Evolutionary conservation across 1,284 basidiomycete species (phyloP), one percentile per base, ranked within the genome.

Genomic region (Pseudozyma sp.): DNA sequence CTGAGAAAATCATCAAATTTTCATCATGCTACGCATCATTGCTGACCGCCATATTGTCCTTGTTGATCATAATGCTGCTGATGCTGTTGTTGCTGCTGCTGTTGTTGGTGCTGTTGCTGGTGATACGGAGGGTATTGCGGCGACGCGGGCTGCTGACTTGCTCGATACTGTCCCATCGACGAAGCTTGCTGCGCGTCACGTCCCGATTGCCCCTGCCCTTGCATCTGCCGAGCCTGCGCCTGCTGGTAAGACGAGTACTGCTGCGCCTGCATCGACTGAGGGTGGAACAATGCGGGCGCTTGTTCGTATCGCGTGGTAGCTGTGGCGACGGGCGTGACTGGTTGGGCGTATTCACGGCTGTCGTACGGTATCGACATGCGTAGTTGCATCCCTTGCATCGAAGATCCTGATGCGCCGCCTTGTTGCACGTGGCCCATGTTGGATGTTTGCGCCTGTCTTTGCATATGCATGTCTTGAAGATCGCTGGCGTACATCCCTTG

Each of bases 341-440:
- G 11, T 12, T 58, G 16, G 5, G 45, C 59, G 25, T 58, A 51
- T 13, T 25, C 40, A n/a, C 54, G 45, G 3, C 31, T 45, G 18
- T 51, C 59, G 51, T 59, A 69, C 2, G 52, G 42, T 18, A 48
- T 69, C 51, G 66, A 55, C 59, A 69, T 43, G 47, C 59, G 66
- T 62, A 59, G 40, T 36, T 69, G 59, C 38, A 52, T 42, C 0
- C 51, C 36, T 38, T 52, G 53, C 44, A 57, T 34, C 31, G 43
- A 11, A 0, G 43, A 31, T 5, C 34, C 19, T 7, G 35, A 38
- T 25, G 25, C 25, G 25, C 44, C 38, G n/a, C 36, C 56, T 36
- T n/a, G 31, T n/a, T 51, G 56, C 36, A 51, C 44, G 3, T 49
- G 48, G 31, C 56, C n/a, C 48, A 52, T 43, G 3, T 19, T n/a